Base-by-base conservation (phyloP, 495 filamentous ascomycete species). In the Hypoxylon fragiforme region DNA sequence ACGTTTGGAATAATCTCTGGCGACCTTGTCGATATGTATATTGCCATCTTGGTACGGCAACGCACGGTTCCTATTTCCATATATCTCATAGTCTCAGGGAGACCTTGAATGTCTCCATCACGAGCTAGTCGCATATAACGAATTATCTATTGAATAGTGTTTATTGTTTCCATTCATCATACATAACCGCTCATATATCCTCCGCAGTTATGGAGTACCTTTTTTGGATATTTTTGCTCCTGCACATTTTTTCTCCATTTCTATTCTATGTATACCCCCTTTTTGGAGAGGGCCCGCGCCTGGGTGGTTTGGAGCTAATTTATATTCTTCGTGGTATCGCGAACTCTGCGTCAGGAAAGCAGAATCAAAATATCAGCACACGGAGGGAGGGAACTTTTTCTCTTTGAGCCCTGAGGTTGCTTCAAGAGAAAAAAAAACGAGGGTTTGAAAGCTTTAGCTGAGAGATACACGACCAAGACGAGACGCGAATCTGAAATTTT, bases 401-500 rank as follows among this genome's bases (percentile, higher is more conserved):
- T n/a, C n/a, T n/a, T n/a, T n/a, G n/a, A n/a, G n/a, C n/a, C n/a
- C n/a, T n/a, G n/a, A n/a, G n/a, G n/a, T n/a, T n/a, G n/a, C n/a
- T n/a, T n/a, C n/a, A n/a, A n/a, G n/a, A n/a, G n/a, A n/a, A n/a
- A n/a, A n/a, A n/a, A n/a, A n/a, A n/a, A n/a, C n/a, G n/a, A n/a
- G n/a, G n/a, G n/a, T n/a, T 15, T 42, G 30, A 49, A 34, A 41
- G 48, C 37, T 9, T 22, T 11, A 15, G 50, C 42, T 3, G 39
- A 51, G 57, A 56, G 43, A 49, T 34, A 26, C 47, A 61, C 38
- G 58, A 62, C 18, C 42, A 44, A 62, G 47, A 62, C 43, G 58
- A 62, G 40, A 62, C 52, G 58, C 46, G 58, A 62, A 62, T 48
- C 47, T 39, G 46, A 56, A 55, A 51, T n/a, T n/a, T n/a, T n/a